Evolutionary conservation across 2,329 filamentous ascomycete genomes (phyloP).

Genomic region (Fusarium longipes): DNA sequence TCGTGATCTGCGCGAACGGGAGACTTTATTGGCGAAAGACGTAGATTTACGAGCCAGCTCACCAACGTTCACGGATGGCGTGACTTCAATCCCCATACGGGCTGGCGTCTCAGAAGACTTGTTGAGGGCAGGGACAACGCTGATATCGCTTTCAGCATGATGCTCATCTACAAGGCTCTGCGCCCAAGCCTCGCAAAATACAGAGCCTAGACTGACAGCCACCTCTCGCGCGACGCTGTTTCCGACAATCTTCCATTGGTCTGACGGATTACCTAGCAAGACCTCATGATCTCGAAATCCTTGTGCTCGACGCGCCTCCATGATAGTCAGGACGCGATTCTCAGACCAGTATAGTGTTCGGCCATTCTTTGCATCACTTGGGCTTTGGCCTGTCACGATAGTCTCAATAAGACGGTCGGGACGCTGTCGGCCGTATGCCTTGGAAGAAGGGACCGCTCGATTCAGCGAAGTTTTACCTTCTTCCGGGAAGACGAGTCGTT

Average conservation of each 20-base stretch:
- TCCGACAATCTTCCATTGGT: constrained; percentile 76
- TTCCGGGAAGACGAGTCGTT: constrained; percentile 56
- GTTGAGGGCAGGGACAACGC: neutral
- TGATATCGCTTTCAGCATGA: neutral
- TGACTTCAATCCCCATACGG: constrained; percentile 23
- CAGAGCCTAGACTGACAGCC: constrained; percentile 72
- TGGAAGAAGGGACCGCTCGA: constrained; percentile 56
- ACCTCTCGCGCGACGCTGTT: constrained; percentile 81
- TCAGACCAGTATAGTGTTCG: constrained; percentile 73
- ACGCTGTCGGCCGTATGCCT: constrained; percentile 64
- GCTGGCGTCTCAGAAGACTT: neutral
- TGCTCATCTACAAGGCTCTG: constrained; percentile 42
- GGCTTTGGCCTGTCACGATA: constrained; percentile 65
- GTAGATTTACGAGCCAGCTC: constrained; percentile 13
- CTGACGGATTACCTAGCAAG: constrained; percentile 65
- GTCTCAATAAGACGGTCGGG: constrained; percentile 69
- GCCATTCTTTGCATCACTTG: constrained; percentile 67
- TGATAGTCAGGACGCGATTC: constrained; percentile 68
- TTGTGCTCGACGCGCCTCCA: constrained; percentile 77
- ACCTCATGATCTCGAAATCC: constrained; percentile 78
- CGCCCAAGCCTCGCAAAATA: constrained; percentile 67
- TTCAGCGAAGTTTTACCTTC: constrained; percentile 26
- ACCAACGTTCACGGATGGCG: constrained; percentile 11
- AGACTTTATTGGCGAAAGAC: neutral
- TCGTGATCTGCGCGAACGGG: constrained; percentile 7